Evolutionary conservation across 768 basidiomycete genomes (phyloP), one percentile per base, ranked within the genome.

Genomic region (Hemileccinum impolitum): DNA sequence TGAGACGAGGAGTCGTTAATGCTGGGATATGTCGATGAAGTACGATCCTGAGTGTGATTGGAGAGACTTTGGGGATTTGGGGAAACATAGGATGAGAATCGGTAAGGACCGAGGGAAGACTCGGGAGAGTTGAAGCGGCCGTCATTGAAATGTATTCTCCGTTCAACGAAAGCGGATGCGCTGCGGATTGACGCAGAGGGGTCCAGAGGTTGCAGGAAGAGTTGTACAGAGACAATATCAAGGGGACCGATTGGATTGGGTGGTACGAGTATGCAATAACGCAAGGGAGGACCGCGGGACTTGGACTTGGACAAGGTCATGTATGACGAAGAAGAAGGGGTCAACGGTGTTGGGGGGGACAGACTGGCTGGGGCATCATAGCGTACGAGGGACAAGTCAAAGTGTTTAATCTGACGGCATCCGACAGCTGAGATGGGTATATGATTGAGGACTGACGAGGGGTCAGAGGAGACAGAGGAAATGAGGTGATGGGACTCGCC

Each of bases 381-480:
- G 39, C 87, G 84, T 38, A 85, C 63, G n/a, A 92, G 74, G 31
- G 79, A 75, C 3, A 93, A 72, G 38, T 90, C 87, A 53, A 80
- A 84, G 61, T 85, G 78, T 62, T 82, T 85, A 39, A 83, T 65
- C 60, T 85, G 79, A 47, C 85, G 80, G 41, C 72, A 74, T 47
- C 90, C 90, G 26, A 90, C 78, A 45, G 80, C 81, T 39, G 76
- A 58, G 46, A 86, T 76, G 44, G 81, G 82, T 7, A 69, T 64
- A 62, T 92, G 90, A 51, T 78, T 76, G 39, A 92, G 77, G 42
- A 85, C 89, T 89, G 55, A 21, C 41, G 48, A 18, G 6, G 15
- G 41, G 52, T 65, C 54, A 63, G 58, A 53, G 59, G 45, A 57
- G 19, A 43, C 21, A 35, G 51, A 4, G 17, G 6, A 32, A 41